phyloP scores from a whole-genome alignment of 2,329 filamentous ascomycete species.

The Pyricularia sp. region DNA sequence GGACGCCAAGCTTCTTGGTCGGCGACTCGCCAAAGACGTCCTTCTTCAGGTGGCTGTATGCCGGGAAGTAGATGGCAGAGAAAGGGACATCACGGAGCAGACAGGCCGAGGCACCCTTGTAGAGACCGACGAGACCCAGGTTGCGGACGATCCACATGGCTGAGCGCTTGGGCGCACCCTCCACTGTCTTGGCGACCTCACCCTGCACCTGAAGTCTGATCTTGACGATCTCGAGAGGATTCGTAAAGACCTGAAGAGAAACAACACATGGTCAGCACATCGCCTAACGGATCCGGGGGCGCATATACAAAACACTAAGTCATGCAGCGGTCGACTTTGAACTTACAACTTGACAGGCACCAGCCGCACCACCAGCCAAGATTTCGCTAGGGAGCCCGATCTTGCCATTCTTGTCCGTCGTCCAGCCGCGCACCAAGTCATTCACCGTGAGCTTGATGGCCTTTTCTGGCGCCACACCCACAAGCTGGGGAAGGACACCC shows the following conservation, averaged over 20 bases:
- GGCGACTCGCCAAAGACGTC: slow-evolving; percentile 85
- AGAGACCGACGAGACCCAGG: slow-evolving; percentile 82
- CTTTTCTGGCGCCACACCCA: slow-evolving; percentile 98
- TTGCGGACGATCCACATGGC: slow-evolving; percentile 98
- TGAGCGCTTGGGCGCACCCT: slow-evolving; percentile 72
- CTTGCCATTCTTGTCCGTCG: slow-evolving; percentile 60
- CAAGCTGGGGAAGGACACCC: slow-evolving; percentile 84
- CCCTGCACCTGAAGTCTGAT: slow-evolving; percentile 96
- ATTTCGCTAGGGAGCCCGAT: slow-evolving; percentile 65
- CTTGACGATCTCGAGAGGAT: slow-evolving; percentile 97
- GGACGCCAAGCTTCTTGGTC: slow-evolving; percentile 74
- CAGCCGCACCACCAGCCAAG: slow-evolving; percentile 76
- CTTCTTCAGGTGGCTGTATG: slow-evolving; percentile 86
- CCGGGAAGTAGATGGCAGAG: slow-evolving; percentile 97
- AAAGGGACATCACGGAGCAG: slow-evolving; percentile 93
- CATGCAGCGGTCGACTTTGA: not conserved
- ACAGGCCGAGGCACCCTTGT: slow-evolving; percentile 93
- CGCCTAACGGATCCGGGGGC: too few species aligned
- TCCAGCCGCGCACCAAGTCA: slow-evolving; percentile 68
- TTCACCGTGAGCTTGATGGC: slow-evolving; percentile 99
- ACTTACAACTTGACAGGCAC: slow-evolving; percentile 90
- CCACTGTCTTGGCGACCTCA: slow-evolving; percentile 78
- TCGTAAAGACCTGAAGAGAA: slow-evolving; percentile 67
- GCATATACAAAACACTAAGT: not conserved
- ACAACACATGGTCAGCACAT: slow-evolving; percentile 2